A percentile compares a stretch with the other conserved stretches of the same genome.
These are phyloP conservation scores for Sporothrix protearum DNA, from an alignment of 2,329 filamentous ascomycete species.

Conservation along the genomic window DNA sequence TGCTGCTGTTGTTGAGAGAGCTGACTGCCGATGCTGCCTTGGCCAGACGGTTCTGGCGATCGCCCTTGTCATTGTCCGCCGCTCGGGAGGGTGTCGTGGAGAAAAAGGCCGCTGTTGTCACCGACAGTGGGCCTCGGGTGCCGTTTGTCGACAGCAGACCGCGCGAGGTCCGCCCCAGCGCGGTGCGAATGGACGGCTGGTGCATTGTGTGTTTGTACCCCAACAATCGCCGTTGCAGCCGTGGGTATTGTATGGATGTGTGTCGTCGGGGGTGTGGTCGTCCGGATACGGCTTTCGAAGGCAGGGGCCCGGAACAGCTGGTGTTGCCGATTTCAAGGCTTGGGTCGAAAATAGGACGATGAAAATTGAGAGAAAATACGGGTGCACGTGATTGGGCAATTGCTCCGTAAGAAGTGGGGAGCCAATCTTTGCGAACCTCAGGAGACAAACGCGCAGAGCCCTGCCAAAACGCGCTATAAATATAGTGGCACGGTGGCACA, in stretches of 20 bases:
- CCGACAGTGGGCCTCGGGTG: neutral
- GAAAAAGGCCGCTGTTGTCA: slow-evolving; percentile 20
- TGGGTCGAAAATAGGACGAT: slow-evolving; percentile 9
- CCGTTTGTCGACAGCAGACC: neutral
- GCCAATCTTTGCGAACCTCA: neutral
- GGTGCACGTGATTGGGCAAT: slow-evolving; percentile 19
- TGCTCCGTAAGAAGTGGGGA: neutral
- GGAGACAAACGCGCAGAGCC: neutral
- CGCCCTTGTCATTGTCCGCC: slow-evolving; percentile 22
- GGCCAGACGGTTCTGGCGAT: slow-evolving; percentile 27
- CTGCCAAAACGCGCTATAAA: slow-evolving; percentile 7
- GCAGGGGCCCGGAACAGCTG: neutral
- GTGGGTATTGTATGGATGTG: slow-evolving; percentile 3
- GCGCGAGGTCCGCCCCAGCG: slow-evolving; percentile 22
- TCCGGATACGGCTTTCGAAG: neutral
- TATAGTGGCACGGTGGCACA: slow-evolving; percentile 9
- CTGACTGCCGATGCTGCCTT: slow-evolving; percentile 31
- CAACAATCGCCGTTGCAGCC: neutral
- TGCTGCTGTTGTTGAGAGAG: slow-evolving; percentile 23
- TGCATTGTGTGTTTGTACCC: slow-evolving; percentile 24
- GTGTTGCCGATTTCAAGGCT: slow-evolving; percentile 2
- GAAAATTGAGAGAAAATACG: slow-evolving; percentile 17
- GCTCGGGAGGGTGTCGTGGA: slow-evolving; percentile 26
- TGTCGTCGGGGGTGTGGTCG: neutral
- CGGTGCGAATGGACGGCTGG: slow-evolving; percentile 26